Evolutionary conservation across 2,329 filamentous ascomycete genomes (phyloP), one percentile per base, ranked within the genome.

Genomic region (Epichloe uncinata): DNA sequence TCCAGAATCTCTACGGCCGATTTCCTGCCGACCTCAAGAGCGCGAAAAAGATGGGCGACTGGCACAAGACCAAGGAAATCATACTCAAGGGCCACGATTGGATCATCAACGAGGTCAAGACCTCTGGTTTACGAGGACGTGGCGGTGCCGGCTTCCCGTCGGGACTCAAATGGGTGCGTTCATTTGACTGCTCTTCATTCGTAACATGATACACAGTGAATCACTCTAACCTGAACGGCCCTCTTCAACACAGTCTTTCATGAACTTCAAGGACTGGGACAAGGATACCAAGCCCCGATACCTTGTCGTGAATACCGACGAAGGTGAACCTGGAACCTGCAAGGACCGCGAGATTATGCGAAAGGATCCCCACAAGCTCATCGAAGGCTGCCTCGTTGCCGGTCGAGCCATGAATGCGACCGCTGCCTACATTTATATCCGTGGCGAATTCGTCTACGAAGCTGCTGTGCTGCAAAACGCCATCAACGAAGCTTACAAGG

Each of bases 301-400:
- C 66, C 77, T 98, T 50, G 91, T 98, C 54, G 88, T 98, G 73
- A 98, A 98, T 65, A 93, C 93, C 58, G 93, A 98, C 68, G 93
- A 98, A 74, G 93, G 93, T 63, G 93, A 98, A 72, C 93, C 93
- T 33, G 93, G 93, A 69, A 98, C 93, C 49, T 98, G 93, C 83
- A 98, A 98, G 75, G 93, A 98, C 70, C 85, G 93, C 65, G 93
- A 98, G 71, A 98, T 98, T 60, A 98, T 98, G 93, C 89, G 93
- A 72, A 98, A 98, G 74, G 93, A 98, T 68, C 93, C 93, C 55
- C 93, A 98, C 77, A 98, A 98, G 79, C 85, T 98, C 57, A 77
- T 98, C 64, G 93, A 98, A 73, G 93, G 93, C 66, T 98, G 93
- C 70, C 77, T 98, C 56, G 85, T 98, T 45, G 89, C 93, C 58